Base-by-base conservation (phyloP, 2,329 filamentous ascomycete genomes). In the Aspergillaceae sp. region DNA sequence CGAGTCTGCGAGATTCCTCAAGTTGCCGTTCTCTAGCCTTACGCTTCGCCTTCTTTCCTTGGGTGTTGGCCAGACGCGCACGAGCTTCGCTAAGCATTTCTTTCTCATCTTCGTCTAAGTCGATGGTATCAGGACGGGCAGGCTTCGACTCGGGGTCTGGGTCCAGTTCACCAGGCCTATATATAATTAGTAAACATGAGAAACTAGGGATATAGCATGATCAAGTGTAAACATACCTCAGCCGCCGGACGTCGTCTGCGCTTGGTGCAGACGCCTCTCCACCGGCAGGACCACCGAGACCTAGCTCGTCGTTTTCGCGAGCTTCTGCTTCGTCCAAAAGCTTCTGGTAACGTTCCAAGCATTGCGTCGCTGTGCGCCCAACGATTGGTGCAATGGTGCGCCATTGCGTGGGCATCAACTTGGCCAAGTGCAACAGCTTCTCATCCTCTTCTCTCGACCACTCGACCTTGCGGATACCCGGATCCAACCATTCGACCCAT, bases 391-490 rank as follows among this genome's bases (percentile, higher is more conserved):
- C 91, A 62, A 98, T 97, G 41, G 92, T 97, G 61, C 92, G 85
- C 92, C 92, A 98, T 79, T 98, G 92, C 29, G 91, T 97, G 47
- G 92, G 92, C 84, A 98, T 95, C 71, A 98, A 77, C 78, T 97
- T 98, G 51, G 92, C 92, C 61, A 98, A 77, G 63, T 97, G 92
- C 59, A 98, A 72, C 50, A 98, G 77, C 73, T 94, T 96, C 75
- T 98, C 92, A 67, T 98, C 92, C 67, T 98, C 92, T 69, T 98
- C 92, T 63, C 92, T 87, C 65, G 88, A 95, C 91, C 92, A 98
- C 73, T 98, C 92, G 58, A 94, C 92, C 76, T 98, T 98, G 63
- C 91, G 87, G 74, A 98, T 97, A 64, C 87, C 87, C 19, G 92
- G 92, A 64, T 98, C 92, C 56, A 98, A 80, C 91, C 92, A 98